Conservation (phyloP, 257 asterid species). For the Petrea volubilis region DNA sequence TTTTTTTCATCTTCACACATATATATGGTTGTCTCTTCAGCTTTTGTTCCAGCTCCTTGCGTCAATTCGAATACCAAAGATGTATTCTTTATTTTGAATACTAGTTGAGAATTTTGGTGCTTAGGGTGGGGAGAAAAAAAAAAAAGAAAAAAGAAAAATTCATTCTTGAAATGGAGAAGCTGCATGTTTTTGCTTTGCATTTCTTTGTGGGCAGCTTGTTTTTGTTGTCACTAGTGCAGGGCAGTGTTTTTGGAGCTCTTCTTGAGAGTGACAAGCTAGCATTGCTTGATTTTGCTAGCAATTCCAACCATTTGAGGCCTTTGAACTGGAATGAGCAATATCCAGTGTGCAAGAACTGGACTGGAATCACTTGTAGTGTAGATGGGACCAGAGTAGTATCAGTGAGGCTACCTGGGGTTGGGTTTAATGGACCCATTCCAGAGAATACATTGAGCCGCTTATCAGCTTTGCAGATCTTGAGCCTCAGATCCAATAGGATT, state of each 20-base stretch:
- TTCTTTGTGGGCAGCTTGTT: constrained; percentile 40
- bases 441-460: constrained; percentile 63
- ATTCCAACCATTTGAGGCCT: constrained; percentile 51
- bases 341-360: constrained; percentile 82
- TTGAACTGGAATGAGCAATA: constrained; percentile 61
- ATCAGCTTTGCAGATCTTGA: constrained; percentile 89
- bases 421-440: constrained; percentile 88
- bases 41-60: constrained; percentile 33
- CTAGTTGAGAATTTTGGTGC: constrained; percentile 9
- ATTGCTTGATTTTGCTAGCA: constrained; percentile 61
- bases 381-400: constrained; percentile 75
- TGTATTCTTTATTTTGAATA: constrained; percentile 31
- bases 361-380: constrained; percentile 73
- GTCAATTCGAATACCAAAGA: constrained; percentile 21
- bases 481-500: constrained; percentile 92
- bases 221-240: constrained; percentile 24
- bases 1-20: constrained; percentile 14
- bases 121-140: not conserved
- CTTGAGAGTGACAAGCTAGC: constrained; percentile 76
- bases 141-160: not conserved
- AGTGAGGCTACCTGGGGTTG: constrained; percentile 79
- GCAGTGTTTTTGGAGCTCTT: constrained; percentile 33
- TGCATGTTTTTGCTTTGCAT: constrained; percentile 23
- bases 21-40: constrained; percentile 30
- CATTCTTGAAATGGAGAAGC: constrained; percentile 51